Conservation (phyloP, 345 rosid species). For the Xanthoceras sorbifolium region DNA sequence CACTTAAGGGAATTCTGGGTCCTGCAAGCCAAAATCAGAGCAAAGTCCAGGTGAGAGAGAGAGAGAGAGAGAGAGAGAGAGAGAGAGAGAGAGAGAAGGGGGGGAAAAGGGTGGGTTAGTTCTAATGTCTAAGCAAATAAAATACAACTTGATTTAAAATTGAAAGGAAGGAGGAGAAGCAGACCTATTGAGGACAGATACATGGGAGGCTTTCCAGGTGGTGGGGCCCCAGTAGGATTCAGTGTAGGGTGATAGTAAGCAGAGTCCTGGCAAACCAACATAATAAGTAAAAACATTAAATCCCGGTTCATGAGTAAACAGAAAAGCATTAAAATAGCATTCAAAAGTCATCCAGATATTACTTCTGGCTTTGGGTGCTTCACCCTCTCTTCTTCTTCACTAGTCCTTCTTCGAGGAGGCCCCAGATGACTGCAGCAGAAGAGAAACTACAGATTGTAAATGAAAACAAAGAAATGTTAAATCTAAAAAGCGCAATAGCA, state of each 20-base stretch:
- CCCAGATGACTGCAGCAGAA: constrained; percentile 80
- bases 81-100: constrained; percentile 12
- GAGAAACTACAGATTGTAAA: constrained; percentile 30
- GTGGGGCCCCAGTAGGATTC: constrained; percentile 98
- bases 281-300: constrained; percentile 10
- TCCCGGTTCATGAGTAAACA: constrained; percentile 12
- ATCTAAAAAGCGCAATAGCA: constrained; percentile 6
- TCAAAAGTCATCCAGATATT: constrained; percentile 27
- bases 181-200: constrained; percentile 86
- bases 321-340: constrained; percentile 13
- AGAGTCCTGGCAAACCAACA: constrained; percentile 72
- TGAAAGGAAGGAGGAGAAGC: constrained; percentile 15
- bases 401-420: constrained; percentile 71
- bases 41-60: constrained; percentile 19
- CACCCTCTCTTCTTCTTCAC: constrained; percentile 83
- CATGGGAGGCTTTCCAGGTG: constrained; percentile 99
- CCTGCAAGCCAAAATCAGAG: constrained; percentile 49
- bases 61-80: background rate
- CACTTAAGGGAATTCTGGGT: constrained; percentile 70
- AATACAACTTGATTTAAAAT: constrained; percentile 2
- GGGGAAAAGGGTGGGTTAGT: background rate
- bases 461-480: constrained; percentile 18
- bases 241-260: constrained; percentile 94
- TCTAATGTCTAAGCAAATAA: background rate
- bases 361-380: constrained; percentile 93